A percentile compares a stretch with the other conserved stretches of the same genome.
phyloP scores from a whole-genome alignment of 2,329 filamentous ascomycete genomes.

The Falciphora oryzae region DNA sequence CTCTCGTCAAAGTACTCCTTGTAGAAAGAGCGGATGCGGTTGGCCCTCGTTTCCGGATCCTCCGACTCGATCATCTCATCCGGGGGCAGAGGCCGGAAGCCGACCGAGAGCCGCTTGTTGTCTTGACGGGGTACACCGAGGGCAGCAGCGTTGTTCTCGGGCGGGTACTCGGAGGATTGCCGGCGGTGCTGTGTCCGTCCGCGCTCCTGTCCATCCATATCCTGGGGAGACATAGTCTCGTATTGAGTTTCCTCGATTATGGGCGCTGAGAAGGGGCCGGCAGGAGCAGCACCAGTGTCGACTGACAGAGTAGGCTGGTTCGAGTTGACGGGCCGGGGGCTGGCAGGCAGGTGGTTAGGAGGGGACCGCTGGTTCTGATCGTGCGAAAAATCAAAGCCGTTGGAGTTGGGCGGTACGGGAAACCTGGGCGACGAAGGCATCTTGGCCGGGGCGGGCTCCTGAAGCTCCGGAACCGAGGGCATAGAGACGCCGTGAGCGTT shows the following conservation, averaged over 20 bases:
- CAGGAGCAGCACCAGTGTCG: slow-evolving; percentile 7
- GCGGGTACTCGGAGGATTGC: slow-evolving; percentile 22
- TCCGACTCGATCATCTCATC: slow-evolving; percentile 74
- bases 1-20: slow-evolving; percentile 98
- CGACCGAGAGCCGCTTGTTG: slow-evolving; percentile 58
- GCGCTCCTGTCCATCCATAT: slow-evolving; percentile 17
- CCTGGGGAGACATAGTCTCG: slow-evolving; percentile 13
- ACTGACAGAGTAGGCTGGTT: slow-evolving; percentile 7
- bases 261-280: slow-evolving; percentile 17
- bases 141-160: slow-evolving; percentile 22
- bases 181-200: slow-evolving; percentile 18
- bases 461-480: slow-evolving; percentile 24
- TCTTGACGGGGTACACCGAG: slow-evolving; percentile 51
- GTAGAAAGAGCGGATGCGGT: slow-evolving; percentile 97
- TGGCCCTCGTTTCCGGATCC: slow-evolving; percentile 89
- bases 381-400: slow-evolving; percentile 5
- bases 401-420: slow-evolving; percentile 13
- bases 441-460: slow-evolving; percentile 29
- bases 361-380: slow-evolving; percentile 12
- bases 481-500: slow-evolving; percentile 21
- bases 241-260: slow-evolving; percentile 27
- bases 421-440: slow-evolving; percentile 18
- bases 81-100: slow-evolving; percentile 80
- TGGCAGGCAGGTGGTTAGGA: slow-evolving; percentile 10
- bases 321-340: slow-evolving; percentile 11